phyloP scores from a whole-genome alignment of 805 yeast genomes.

The Monosporozyma yasuniensis region DNA sequence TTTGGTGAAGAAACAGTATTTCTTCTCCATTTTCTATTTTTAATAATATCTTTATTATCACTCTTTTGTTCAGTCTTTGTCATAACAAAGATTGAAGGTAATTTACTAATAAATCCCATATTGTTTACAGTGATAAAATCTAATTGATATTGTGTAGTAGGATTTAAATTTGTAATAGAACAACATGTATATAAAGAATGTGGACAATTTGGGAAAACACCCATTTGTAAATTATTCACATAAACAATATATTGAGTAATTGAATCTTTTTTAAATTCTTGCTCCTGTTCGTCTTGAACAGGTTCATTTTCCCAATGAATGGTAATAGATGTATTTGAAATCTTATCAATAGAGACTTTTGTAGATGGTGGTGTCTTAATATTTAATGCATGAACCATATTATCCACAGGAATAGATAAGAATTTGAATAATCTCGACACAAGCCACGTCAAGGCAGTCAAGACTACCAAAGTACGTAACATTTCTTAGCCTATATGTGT shows the following conservation, averaged over 20 bases:
- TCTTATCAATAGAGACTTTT: slow-evolving; percentile 28
- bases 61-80: slow-evolving; percentile 9
- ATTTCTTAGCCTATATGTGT: too few relatives aligned
- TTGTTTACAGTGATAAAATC: slow-evolving; percentile 29
- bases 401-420: slow-evolving; percentile 23
- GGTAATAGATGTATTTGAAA: slow-evolving; percentile 22
- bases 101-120: slow-evolving; percentile 27
- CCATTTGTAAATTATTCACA: slow-evolving; percentile 25
- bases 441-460: slow-evolving; percentile 20
- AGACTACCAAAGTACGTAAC: slow-evolving; percentile 3
- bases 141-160: slow-evolving; percentile 24
- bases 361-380: slow-evolving; percentile 28
- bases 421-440: slow-evolving; percentile 22
- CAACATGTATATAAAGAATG: slow-evolving; percentile 28
- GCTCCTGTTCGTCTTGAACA: neutral
- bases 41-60: slow-evolving; percentile 6
- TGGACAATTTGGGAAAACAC: slow-evolving; percentile 24
- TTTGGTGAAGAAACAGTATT: slow-evolving; percentile 9
- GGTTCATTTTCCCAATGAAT: slow-evolving; percentile 31
- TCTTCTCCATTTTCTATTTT: slow-evolving; percentile 20
- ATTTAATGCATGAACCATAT: slow-evolving; percentile 22
- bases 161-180: slow-evolving; percentile 19
- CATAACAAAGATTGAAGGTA: slow-evolving; percentile 26
- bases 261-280: slow-evolving; percentile 1
- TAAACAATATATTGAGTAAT: slow-evolving; percentile 27